phyloP scores from a whole-genome alignment of 2,329 filamentous ascomycete species.

The Paraconiothyrium brasiliense region DNA sequence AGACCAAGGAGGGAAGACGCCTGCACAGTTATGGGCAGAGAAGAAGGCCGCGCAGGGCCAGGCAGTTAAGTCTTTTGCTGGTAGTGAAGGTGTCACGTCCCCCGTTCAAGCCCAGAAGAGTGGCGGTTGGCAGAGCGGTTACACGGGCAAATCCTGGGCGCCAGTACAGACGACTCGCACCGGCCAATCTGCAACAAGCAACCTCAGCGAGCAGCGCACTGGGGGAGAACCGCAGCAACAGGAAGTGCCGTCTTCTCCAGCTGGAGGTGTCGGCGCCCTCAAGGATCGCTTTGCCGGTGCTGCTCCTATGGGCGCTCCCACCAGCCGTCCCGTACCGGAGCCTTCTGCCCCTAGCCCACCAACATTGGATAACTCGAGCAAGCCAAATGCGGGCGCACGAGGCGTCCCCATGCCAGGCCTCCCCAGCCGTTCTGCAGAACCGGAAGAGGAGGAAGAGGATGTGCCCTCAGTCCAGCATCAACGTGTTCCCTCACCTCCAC shows the following conservation, averaged over 20 bases:
- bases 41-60: conserved; percentile 87
- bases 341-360: conserved; percentile 63
- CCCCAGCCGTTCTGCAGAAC: conserved; percentile 65
- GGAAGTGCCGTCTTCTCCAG: conserved; percentile 64
- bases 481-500: conserved; percentile 54
- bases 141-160: conserved; percentile 89
- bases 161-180: conserved; percentile 79
- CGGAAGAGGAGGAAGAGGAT: conserved; percentile 54
- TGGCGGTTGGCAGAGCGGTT: conserved; percentile 90
- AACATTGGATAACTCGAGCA: conserved; percentile 72
- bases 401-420: conserved; percentile 83
- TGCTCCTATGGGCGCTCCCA: conserved; percentile 64
- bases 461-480: conserved; percentile 65
- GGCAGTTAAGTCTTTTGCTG: conserved; percentile 57
- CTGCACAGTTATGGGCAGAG: conserved; percentile 96
- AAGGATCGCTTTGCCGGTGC: conserved; percentile 84
- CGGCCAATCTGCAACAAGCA: conserved; percentile 67
- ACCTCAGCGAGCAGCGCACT: conserved; percentile 69
- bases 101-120: conserved; percentile 69
- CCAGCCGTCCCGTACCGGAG: conserved; percentile 51
- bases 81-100: conserved; percentile 38
- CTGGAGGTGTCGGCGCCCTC: conserved; percentile 75
- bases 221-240: conserved; percentile 60
- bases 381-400: conserved; percentile 69
- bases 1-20: conserved; percentile 93